Base-by-base conservation (phyloP, 2,329 filamentous ascomycete species). In the Aspergillus nomiae region DNA sequence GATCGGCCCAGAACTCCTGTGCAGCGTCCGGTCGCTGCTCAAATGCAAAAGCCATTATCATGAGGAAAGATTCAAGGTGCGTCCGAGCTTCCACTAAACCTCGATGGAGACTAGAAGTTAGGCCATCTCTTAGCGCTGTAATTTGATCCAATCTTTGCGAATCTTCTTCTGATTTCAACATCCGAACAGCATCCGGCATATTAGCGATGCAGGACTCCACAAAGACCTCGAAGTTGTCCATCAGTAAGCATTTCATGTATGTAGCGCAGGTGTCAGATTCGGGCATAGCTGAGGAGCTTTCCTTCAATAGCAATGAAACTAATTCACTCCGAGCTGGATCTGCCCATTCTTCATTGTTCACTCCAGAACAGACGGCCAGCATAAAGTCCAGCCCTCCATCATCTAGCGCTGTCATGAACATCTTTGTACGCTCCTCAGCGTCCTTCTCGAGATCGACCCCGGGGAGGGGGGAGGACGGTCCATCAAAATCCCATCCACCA, bases 351-450 rank as follows among this genome's bases (percentile, higher is more conserved):
- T 90, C 87, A 4, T 89, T 86, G 69, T 89, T 92, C 59, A 94
- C 86, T 72, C 96, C 93, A 34, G 92, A 89, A 59, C 92, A 91
- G 54, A 97, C 84, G 0, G 92, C 90, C 21, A 99, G 85, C 67
- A 98, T 86, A 73, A 97, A 96, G 73, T 98, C 93, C 66, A 99
- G 91, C 6, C 92, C 93, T 5, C 94, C 94, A 66, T 98, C 93
- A 71, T 93, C 92, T 8, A 98, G 80, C 3, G 91, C 87, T 58
- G 92, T 88, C 59, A 90, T 82, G 71, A 96, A 96, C 41, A 88
- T 84, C 63, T 89, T 90, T 2, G 90, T 88, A 63, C 92, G 85
- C 67, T 89, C 85, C 56, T 87, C 86, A 59, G 90, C 87, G 76
- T 95, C 92, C 78, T 81, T 79, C 56, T 82, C 80, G 36, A 92